These are phyloP conservation scores for Solanum clarkiae DNA, from an alignment of 257 asterid genomes.

Conservation along the genomic window DNA sequence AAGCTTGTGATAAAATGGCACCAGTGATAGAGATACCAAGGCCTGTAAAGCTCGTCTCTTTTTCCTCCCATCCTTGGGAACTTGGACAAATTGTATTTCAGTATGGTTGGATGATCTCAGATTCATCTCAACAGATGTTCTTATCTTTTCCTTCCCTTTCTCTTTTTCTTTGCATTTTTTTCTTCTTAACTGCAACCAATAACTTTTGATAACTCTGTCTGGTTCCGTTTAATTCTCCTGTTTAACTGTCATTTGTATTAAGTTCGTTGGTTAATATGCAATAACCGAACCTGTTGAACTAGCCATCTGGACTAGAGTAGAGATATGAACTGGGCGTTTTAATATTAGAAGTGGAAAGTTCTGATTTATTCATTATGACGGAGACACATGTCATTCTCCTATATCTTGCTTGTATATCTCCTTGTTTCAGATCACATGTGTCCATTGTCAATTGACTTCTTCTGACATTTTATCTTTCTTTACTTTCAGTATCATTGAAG, in stretches of 20 bases:
- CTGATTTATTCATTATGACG: not conserved
- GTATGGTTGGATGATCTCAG: not conserved
- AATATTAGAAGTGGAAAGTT: not conserved
- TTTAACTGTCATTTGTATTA: not conserved
- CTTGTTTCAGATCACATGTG: not conserved
- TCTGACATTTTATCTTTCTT: not conserved
- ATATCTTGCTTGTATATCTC: not conserved
- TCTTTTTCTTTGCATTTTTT: not conserved
- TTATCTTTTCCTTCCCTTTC: not conserved
- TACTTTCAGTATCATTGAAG: not conserved
- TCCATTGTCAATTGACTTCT: not conserved
- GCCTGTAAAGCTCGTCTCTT: not conserved
- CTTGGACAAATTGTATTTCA: not conserved
- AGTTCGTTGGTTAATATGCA: not conserved
- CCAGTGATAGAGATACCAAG: not conserved
- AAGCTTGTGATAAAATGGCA: not conserved
- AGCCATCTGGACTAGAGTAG: not conserved
- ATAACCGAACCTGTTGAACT: not conserved
- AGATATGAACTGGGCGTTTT: not conserved
- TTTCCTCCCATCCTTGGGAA: not conserved
- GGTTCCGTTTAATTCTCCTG: not conserved
- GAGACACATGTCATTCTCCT: not conserved
- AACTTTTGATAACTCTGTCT: not conserved
- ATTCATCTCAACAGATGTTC: not conserved
- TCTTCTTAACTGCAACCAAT: not conserved